Evolutionary conservation across 441 rosid genomes (phyloP).

Genomic region (Syzygium syzygioides): DNA sequence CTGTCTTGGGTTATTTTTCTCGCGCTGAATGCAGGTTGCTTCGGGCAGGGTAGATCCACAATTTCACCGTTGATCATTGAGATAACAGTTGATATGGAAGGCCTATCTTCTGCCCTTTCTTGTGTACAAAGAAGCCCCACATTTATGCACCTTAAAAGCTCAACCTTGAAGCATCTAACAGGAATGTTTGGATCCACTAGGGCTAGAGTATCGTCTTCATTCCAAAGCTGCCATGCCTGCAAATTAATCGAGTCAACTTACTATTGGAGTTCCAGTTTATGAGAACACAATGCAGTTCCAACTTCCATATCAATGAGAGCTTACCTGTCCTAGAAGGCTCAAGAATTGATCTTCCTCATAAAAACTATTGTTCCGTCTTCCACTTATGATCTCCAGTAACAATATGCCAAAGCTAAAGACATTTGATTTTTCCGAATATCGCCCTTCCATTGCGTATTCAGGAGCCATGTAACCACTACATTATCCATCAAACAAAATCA

Average conservation of each 20-base stretch:
- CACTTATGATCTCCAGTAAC: constrained; percentile 53
- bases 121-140: constrained; percentile 60
- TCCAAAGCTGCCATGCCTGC: constrained; percentile 70
- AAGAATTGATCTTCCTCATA: constrained; percentile 18
- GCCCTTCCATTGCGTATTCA: constrained; percentile 33
- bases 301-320: background rate
- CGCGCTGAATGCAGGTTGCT: constrained; percentile 15
- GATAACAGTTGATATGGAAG: constrained; percentile 27
- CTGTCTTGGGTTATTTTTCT: background rate
- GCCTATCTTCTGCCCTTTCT: constrained; percentile 44
- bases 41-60: constrained; percentile 29
- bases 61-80: constrained; percentile 49
- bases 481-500: background rate
- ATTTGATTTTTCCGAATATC: constrained; percentile 54
- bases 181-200: constrained; percentile 22
- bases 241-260: background rate
- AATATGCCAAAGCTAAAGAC: constrained; percentile 59
- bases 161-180: constrained; percentile 6
- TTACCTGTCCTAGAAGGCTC: constrained; percentile 44
- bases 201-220: constrained; percentile 21
- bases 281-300: background rate
- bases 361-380: constrained; percentile 41
- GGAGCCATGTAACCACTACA: background rate
- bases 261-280: background rate
- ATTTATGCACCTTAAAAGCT: constrained; percentile 38